Conservation (phyloP, 73 alveolate species). For the Paraurostyla sp. region DNA sequence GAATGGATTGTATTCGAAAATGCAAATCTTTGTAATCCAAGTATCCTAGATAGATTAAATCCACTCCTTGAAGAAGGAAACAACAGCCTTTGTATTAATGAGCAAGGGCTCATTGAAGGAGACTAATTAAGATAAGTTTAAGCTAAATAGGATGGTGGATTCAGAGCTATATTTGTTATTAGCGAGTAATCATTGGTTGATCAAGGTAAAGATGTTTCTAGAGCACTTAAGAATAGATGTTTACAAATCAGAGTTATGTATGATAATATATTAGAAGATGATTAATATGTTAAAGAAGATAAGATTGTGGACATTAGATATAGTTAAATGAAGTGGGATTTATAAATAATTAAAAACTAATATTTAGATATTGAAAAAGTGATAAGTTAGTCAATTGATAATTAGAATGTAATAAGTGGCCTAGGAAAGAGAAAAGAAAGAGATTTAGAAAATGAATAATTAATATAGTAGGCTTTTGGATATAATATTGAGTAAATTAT, state of each 20-base stretch:
- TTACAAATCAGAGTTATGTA: slow-evolving; percentile 77
- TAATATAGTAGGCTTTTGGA: no score
- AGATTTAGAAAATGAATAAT: no score
- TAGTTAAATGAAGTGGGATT: not conserved
- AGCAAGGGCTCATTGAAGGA: slow-evolving; percentile 78
- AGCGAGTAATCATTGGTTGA: slow-evolving; percentile 62
- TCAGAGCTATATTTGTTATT: slow-evolving; percentile 89
- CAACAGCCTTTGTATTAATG: slow-evolving; percentile 75
- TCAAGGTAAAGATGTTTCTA: slow-evolving; percentile 84
- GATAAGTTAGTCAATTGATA: not conserved
- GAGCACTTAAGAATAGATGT: slow-evolving; percentile 97
- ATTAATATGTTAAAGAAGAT: not conserved
- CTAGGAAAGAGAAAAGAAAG: no score
- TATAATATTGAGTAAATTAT: no score
- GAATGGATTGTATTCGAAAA: slow-evolving; percentile 92
- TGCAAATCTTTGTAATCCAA: slow-evolving; percentile 92
- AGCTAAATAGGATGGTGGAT: slow-evolving; percentile 91
- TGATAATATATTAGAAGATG: not conserved
- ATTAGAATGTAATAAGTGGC: not conserved
- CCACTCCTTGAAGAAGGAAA: slow-evolving; percentile 95
- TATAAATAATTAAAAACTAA: not conserved
- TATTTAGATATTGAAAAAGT: no score
- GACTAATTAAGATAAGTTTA: slow-evolving; percentile 71
- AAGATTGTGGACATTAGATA: not conserved
- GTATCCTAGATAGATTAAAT: slow-evolving; percentile 95